Percentiles rank a stretch among this genome's conserved stretches.
phyloP scores from a whole-genome alignment of 306 rosid species.

The Cyamopsis tetragonoloba region DNA sequence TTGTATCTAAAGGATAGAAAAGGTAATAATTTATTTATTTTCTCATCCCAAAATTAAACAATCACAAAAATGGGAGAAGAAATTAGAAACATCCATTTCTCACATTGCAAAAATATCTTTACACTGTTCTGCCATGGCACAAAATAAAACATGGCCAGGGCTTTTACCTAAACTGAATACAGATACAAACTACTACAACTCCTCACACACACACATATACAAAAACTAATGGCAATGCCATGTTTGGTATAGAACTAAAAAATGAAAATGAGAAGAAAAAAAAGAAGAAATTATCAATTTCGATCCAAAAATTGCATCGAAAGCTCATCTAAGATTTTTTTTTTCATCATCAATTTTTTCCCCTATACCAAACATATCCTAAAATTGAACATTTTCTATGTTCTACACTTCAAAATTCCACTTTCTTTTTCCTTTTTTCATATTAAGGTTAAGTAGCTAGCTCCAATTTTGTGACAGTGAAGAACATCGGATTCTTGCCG shows the following conservation, averaged over 20 bases:
- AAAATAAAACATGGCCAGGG: constrained; percentile 33
- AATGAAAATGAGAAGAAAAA: background rate
- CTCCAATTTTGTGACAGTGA: constrained; percentile 18
- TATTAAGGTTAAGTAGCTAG: background rate
- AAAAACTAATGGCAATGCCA: background rate
- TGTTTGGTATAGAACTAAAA: background rate
- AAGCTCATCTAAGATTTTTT: background rate
- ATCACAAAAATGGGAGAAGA: background rate
- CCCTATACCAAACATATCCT: background rate
- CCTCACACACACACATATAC: background rate
- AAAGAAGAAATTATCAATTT: background rate
- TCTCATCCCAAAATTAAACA: background rate
- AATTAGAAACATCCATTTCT: background rate
- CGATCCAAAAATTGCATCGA: background rate
- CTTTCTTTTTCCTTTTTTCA: background rate
- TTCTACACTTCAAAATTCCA: background rate
- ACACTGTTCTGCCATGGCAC: constrained; percentile 25
- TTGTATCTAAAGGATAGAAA: no score
- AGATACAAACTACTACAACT: constrained; percentile 2
- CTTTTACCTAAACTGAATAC: constrained; percentile 30
- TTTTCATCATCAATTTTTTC: background rate
- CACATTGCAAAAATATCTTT: constrained; percentile 11
- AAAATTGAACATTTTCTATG: background rate
- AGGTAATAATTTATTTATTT: no score
- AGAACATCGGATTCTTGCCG: constrained; percentile 46